These are phyloP conservation scores for Huiozyma sinensis DNA, from an alignment of 805 yeast species.

Conservation along the genomic window DNA sequence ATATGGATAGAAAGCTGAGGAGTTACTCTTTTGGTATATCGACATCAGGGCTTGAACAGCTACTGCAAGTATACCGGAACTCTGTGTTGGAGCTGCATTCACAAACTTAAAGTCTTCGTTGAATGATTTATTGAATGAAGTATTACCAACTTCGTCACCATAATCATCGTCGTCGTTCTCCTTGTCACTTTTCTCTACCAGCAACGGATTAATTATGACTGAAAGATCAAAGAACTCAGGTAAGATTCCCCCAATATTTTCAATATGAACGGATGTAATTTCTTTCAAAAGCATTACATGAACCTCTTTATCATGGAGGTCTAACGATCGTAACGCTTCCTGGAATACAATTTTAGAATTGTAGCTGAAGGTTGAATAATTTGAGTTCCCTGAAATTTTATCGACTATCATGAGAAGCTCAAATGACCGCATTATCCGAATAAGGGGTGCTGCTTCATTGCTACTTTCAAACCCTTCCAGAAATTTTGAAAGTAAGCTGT, in stretches of 20 bases:
- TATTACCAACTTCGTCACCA: too few relatives aligned
- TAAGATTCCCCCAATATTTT: background rate
- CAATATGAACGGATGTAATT: background rate
- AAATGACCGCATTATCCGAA: constrained; percentile 9
- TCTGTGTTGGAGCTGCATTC: too few relatives aligned
- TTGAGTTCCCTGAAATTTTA: constrained; percentile 9
- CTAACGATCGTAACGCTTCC: background rate
- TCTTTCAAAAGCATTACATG: background rate
- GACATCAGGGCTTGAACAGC: too few relatives aligned
- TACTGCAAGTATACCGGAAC: too few relatives aligned
- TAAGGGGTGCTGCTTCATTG: background rate
- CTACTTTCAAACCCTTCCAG: constrained; percentile 7
- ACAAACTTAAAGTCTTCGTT: too few relatives aligned
- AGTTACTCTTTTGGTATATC: too few relatives aligned
- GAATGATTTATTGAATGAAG: too few relatives aligned
- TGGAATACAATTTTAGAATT: background rate
- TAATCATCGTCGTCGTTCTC: too few relatives aligned
- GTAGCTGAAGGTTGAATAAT: constrained; percentile 1
- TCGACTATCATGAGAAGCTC: constrained; percentile 8
- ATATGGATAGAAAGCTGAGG: too few relatives aligned
- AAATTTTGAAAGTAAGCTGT: constrained; percentile 6
- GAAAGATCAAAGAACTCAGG: background rate
- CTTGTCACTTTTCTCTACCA: background rate
- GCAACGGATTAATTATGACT: background rate
- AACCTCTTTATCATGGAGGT: too few relatives aligned